Evolutionary conservation across 306 rosid genomes (phyloP), one percentile per base, ranked within the genome.

Genomic region (Lathyrus aphaca): DNA sequence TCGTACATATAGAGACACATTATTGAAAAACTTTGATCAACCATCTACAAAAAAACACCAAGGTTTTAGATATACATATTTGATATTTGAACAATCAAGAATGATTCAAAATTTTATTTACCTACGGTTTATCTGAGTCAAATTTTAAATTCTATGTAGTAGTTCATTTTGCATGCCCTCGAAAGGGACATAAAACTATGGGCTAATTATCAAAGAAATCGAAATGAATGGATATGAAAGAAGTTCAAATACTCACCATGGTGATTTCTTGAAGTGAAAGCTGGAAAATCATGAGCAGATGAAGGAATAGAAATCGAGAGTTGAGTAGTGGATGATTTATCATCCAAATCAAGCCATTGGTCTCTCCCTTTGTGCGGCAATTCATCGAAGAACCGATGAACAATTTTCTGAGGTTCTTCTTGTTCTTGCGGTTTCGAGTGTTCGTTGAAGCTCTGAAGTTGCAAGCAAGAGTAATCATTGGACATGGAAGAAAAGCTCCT

Each of bases 331-430:
- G 98, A 87, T 1, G 96, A 84, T 77, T 88, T 87, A 48, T 85
- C 92, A 40, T 84, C 89, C 75, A 89, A 84, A 74, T 92, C 95
- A 59, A 86, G 87, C 97, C 95, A 87, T 40, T 94, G 80, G 15
- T 81, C 86, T 81, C 82, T 78, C 3, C 83, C 86, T 80, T 84
- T 87, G 15, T 72, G 88, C 9, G 98, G 96, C 86, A 88, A 86
- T 72, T 92, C 98, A 45, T 92, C 98, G 39, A 92, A 81, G 89
- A 92, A 92, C 13, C 80, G 86, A 68, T 90, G 96, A 70, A 92
- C 64, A 23, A 88, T 92, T 77, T 79, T 89, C 79, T 83, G 89
- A 65, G 94, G 81, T 64, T 85, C 95, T 48, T 81, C 84, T 81
- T 76, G 84, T 14, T 82, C 66, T 10, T 67, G 81, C 11, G 73